These are phyloP conservation scores for Sambucus nigra DNA, from an alignment of 129 eudicot species.

Conservation along the genomic window DNA sequence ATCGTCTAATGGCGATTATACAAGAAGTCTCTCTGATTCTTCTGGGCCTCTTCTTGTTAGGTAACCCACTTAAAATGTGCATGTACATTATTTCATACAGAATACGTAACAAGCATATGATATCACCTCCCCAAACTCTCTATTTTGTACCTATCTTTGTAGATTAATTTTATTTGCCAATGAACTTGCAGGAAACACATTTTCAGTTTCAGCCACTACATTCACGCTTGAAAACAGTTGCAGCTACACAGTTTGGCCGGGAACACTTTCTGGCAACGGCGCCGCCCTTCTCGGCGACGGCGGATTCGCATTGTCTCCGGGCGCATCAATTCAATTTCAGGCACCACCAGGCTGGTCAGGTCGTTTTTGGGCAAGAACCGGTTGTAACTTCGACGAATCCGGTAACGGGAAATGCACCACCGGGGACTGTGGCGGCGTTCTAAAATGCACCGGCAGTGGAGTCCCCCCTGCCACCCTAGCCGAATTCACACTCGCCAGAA, in stretches of 20 bases:
- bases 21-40: too few relatives aligned
- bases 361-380: conserved; percentile 81
- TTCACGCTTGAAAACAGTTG: conserved; percentile 62
- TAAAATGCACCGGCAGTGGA: conserved; percentile 64
- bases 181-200: conserved; percentile 32
- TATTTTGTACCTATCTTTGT: too few relatives aligned
- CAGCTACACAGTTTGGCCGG: conserved; percentile 72
- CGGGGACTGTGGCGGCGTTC: conserved; percentile 52
- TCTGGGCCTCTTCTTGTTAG: too few relatives aligned
- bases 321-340: conserved; percentile 38
- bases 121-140: too few relatives aligned
- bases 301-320: conserved; percentile 54
- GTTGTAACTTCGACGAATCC: conserved; percentile 49
- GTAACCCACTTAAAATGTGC: too few relatives aligned
- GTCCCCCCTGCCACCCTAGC: conserved; percentile 56
- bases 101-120: too few relatives aligned
- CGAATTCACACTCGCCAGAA: conserved; percentile 53
- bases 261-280: conserved; percentile 56
- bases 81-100: too few relatives aligned
- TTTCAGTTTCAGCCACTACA: conserved; percentile 38
- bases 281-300: conserved; percentile 50
- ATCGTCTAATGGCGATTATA: too few relatives aligned
- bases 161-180: too few relatives aligned
- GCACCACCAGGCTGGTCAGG: conserved; percentile 79
- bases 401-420: conserved; percentile 59